Evolutionary conservation across 2,329 filamentous ascomycete genomes (phyloP).

Genomic region (Colletotrichum filicis): DNA sequence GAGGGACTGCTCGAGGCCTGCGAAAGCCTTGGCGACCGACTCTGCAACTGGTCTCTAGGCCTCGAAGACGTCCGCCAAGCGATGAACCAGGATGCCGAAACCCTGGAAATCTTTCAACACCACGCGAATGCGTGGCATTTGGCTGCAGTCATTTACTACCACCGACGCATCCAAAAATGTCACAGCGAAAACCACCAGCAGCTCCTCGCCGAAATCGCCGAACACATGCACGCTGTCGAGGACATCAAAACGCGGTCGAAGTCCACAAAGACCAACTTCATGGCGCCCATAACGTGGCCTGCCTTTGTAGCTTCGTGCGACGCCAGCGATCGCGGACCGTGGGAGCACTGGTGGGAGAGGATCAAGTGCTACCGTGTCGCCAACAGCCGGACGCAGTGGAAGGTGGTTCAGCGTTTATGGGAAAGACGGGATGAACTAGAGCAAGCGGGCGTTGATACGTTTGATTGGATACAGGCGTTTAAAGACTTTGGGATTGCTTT

Average conservation of each 20-base stretch:
- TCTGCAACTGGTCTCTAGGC: neutral
- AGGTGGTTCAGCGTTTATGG: slow-evolving; percentile 11
- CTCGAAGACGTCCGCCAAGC: neutral
- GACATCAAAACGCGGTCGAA: slow-evolving; percentile 7
- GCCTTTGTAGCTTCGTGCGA: slow-evolving; percentile 17
- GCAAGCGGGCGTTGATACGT: neutral
- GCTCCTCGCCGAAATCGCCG: neutral
- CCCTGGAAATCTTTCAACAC: neutral
- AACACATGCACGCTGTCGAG: slow-evolving; percentile 15
- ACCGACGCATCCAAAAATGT: slow-evolving; percentile 10
- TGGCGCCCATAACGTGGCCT: slow-evolving; percentile 19
- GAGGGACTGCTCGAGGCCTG: slow-evolving; percentile 1
- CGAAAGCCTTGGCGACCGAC: neutral
- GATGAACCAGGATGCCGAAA: neutral
- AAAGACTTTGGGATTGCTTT: neutral
- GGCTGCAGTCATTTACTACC: neutral
- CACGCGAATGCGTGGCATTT: slow-evolving; percentile 15
- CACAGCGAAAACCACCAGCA: neutral
- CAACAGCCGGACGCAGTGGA: slow-evolving; percentile 12
- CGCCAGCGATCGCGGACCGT: neutral
- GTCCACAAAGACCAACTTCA: neutral
- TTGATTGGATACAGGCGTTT: slow-evolving; percentile 15
- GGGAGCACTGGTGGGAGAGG: slow-evolving; percentile 11
- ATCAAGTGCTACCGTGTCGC: neutral
- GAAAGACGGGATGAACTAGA: neutral